Evolutionary conservation across 768 basidiomycete genomes (phyloP).

Genomic region (Macrocybe gigantea): DNA sequence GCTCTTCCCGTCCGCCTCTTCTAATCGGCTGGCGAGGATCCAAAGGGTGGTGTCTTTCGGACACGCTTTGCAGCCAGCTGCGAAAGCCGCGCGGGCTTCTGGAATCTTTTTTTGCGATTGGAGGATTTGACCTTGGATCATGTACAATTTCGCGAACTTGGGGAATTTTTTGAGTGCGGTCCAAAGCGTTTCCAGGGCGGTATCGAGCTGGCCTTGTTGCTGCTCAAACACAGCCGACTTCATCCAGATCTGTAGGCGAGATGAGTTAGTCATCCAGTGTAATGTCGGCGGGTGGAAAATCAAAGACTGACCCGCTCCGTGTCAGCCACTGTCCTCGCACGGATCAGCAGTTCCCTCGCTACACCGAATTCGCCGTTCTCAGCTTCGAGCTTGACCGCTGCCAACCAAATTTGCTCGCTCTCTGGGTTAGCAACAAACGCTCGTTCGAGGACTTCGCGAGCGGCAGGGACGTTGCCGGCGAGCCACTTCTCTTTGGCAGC

Average conservation of each 20-base stretch:
- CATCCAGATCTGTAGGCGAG: conserved; percentile 84
- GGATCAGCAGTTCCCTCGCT: conserved; percentile 79
- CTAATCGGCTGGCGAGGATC: conserved; percentile 84
- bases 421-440: conserved; percentile 96
- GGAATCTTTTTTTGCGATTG: conserved; percentile 53
- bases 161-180: conserved; percentile 81
- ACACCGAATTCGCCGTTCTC: conserved; percentile 90
- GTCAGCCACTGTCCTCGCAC: conserved; percentile 86
- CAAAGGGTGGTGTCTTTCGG: conserved; percentile 83
- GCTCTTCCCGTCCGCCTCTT: conserved; percentile 86
- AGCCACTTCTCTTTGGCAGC: conserved; percentile 97
- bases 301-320: conserved; percentile 70
- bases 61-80: conserved; percentile 80
- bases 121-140: conserved; percentile 94
- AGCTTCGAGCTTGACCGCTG: conserved; percentile 94
- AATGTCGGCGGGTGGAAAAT: not conserved
- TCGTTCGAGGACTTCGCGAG: conserved; percentile 80
- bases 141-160: conserved; percentile 87
- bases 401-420: conserved; percentile 96
- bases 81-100: conserved; percentile 74
- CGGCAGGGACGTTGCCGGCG: conserved; percentile 81
- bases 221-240: conserved; percentile 95
- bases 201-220: conserved; percentile 71
- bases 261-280: conserved; percentile 5
- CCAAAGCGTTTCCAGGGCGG: conserved; percentile 69